Evolutionary conservation across 495 filamentous ascomycete species (phyloP).

Genomic region (Podospora australis): DNA sequence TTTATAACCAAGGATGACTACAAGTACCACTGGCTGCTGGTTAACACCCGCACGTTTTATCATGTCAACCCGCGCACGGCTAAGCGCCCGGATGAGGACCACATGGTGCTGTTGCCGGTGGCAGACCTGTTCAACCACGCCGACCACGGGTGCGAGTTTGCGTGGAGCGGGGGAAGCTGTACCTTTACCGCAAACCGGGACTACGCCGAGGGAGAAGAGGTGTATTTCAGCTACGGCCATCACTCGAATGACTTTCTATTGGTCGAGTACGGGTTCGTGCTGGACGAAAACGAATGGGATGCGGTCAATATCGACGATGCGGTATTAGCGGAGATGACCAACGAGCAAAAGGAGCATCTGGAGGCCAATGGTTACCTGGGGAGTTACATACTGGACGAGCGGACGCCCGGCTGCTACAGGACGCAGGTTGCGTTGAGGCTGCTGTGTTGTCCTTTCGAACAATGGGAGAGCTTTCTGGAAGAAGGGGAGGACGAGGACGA

Average conservation of each 20-base stretch:
- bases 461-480: conserved; percentile 35
- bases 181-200: conserved; percentile 48
- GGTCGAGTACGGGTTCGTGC: conserved; percentile 76
- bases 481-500: conserved; percentile 33
- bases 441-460: conserved; percentile 25
- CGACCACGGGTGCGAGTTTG: conserved; percentile 57
- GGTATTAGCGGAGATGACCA: conserved; percentile 48
- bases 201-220: conserved; percentile 62
- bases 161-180: conserved; percentile 53
- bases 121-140: conserved; percentile 80
- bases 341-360: conserved; percentile 43
- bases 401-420: conserved; percentile 56
- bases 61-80: conserved; percentile 45
- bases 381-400: conserved; percentile 56
- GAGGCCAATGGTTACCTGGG: conserved; percentile 58
- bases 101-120: conserved; percentile 76
- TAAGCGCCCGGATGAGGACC: conserved; percentile 53
- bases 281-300: conserved; percentile 62
- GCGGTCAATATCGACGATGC: conserved; percentile 61
- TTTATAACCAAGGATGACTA: conserved; percentile 48
- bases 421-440: conserved; percentile 63
- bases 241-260: conserved; percentile 80
- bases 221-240: conserved; percentile 72
- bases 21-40: conserved; percentile 69
- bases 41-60: conserved; percentile 81